Conservation (phyloP, 1,284 basidiomycete genomes). For the Cutaneotrichosporon sp. region DNA sequence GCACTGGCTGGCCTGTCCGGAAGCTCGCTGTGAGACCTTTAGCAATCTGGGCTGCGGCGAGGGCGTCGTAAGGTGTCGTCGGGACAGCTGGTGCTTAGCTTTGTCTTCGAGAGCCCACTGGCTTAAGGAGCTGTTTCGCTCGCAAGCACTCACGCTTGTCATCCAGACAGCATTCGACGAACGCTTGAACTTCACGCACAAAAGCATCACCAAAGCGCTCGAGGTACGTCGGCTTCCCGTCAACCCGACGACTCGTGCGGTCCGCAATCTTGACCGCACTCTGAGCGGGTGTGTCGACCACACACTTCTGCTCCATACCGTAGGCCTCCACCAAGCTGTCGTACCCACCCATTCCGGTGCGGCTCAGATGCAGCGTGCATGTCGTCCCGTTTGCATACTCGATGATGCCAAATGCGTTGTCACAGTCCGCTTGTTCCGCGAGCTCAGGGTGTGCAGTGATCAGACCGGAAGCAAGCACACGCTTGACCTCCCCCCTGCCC, state of each 20-base stretch:
- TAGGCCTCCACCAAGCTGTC: conserved; percentile 29
- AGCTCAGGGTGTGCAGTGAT: conserved; percentile 30
- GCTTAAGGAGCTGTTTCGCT: too few relatives aligned
- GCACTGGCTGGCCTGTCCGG: conserved; percentile 19
- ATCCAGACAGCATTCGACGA: conserved; percentile 16
- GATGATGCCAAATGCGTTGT: conserved; percentile 28
- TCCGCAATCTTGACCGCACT: conserved; percentile 26
- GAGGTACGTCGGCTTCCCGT: conserved; percentile 20
- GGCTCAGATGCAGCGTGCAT: conserved; percentile 22
- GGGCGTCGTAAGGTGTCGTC: conserved; percentile 22
- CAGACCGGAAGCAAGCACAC: conserved; percentile 26
- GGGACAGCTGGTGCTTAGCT: conserved; percentile 15
- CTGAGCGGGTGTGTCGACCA: conserved; percentile 26
- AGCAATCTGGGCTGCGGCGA: conserved; percentile 32
- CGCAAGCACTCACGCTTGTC: conserved; percentile 16
- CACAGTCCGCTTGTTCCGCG: conserved; percentile 23
- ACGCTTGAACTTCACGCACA: conserved; percentile 24
- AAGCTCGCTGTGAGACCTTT: conserved; percentile 24
- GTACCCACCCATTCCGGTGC: conserved; percentile 30
- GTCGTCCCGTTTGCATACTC: conserved; percentile 22
- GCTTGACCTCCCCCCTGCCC: conserved; percentile 19
- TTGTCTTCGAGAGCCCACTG: too few relatives aligned
- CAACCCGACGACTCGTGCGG: conserved; percentile 24
- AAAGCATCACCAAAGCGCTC: conserved; percentile 32
- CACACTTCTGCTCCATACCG: conserved; percentile 26